phyloP scores from a whole-genome alignment of 2,329 filamentous ascomycete species.

The Aspergillus pseudonomiae region DNA sequence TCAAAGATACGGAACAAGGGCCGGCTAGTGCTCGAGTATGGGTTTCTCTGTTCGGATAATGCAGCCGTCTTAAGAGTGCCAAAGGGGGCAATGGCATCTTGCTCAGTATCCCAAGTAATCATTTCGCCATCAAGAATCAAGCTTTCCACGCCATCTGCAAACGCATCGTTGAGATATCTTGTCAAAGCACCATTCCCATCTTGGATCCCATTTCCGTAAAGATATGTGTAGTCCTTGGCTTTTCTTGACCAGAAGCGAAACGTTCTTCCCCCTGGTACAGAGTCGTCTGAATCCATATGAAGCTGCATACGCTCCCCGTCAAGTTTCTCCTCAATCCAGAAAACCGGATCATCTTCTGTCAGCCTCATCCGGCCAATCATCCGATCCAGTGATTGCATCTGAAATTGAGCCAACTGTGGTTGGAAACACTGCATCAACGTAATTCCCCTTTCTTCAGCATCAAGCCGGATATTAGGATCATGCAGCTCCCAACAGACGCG shows the following conservation, averaged over 20 bases:
- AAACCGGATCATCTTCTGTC: constrained; percentile 72
- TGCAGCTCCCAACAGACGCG: constrained; percentile 93
- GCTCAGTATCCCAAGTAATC: constrained; percentile 93
- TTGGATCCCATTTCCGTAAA: constrained; percentile 78
- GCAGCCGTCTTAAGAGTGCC: constrained; percentile 93
- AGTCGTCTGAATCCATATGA: constrained; percentile 78
- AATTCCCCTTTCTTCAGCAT: constrained; percentile 74
- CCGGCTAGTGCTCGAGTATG: constrained; percentile 65
- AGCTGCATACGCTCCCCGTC: constrained; percentile 97
- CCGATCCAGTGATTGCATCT: constrained; percentile 78
- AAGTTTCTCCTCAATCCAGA: constrained; percentile 98
- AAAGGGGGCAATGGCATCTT: constrained; percentile 84
- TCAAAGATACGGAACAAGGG: constrained; percentile 89
- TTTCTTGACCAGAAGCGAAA: constrained; percentile 96
- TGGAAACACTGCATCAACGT: constrained; percentile 93
- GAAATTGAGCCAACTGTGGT: constrained; percentile 90
- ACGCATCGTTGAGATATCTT: constrained; percentile 75
- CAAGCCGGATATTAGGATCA: constrained; percentile 71
- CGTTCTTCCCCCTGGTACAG: constrained; percentile 66
- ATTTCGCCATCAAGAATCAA: constrained; percentile 96
- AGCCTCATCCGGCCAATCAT: constrained; percentile 71
- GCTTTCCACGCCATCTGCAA: constrained; percentile 75
- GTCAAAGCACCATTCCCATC: constrained; percentile 79
- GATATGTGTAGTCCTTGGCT: constrained; percentile 92
- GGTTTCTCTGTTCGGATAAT: constrained; percentile 75